Evolutionary conservation across 2,329 filamentous ascomycete species (phyloP), one percentile per base, ranked within the genome.

Genomic region (Fusarium sacchari): DNA sequence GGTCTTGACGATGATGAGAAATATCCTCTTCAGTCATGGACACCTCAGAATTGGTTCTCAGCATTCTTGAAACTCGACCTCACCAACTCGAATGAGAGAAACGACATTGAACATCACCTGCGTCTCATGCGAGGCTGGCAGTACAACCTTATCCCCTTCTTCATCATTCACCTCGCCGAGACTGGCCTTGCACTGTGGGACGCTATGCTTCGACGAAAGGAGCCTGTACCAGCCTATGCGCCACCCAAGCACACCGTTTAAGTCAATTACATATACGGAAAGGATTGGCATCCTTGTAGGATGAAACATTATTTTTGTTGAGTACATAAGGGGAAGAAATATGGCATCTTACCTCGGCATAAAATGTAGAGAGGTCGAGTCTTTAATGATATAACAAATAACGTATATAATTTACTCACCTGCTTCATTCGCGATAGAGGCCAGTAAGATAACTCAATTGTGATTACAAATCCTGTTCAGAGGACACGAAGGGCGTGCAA

Each of bases 111-210:
- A 10, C 62, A 50, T 4, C 76, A 78, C 18, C n/a, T 80, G 10
- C 74, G 67, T 13, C 36, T 79, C 37, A 79, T 79, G 69, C 57
- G 67, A 3, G 78, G 78, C 6, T 79, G 78, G 78, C 76, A 79
- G 37, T 79, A 77, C 28, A 79, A 79, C 37, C 59, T 79, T 6
- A 79, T 80, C 15, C 78, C 77, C 3, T 77, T 79, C 59, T 79
- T 79, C n/a, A 40, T 78, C 1, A 43, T 79, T 6, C 77, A 80
- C 34, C 62, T 79, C 8, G 44, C 46, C 6, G 78, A 79, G 24
- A 80, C 78, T 4, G 59, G 50, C 4, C 44, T 79, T 42, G 76
- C 77, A 5, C 34, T 78, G 3, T 72, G 71, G 69, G 78, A 79
- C 28, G 73, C 61, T 1, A 55, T 69, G 46, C 44, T 67, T 24